A percentile compares a stretch with the other conserved stretches of the same genome.
phyloP scores from a whole-genome alignment of 1,139 yeast genomes.

The Candida dubliniensis region DNA sequence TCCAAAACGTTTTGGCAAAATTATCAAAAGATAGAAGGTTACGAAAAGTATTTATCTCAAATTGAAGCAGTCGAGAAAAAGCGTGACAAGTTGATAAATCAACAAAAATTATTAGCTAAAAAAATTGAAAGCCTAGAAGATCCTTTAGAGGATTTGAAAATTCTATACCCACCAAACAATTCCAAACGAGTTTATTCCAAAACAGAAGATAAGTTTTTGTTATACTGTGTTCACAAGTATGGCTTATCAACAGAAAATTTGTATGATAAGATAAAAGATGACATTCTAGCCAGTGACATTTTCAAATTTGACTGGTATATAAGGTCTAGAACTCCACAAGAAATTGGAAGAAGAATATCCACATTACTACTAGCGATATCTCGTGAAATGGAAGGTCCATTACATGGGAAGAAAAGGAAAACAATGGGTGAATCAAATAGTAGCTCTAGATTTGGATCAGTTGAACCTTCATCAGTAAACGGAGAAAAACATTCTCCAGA shows the following conservation, averaged over 20 bases:
- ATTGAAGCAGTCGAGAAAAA: conserved; percentile 89
- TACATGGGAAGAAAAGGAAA: conserved; percentile 38
- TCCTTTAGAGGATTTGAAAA: conserved; percentile 73
- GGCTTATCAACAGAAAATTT: conserved; percentile 74
- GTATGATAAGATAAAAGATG: conserved; percentile 75
- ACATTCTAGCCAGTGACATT: conserved; percentile 67
- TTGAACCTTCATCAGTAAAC: conserved; percentile 26
- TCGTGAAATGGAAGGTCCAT: conserved; percentile 75
- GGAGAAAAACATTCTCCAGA: conserved; percentile 9
- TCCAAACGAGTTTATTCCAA: conserved; percentile 84
- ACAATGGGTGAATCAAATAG: conserved; percentile 24
- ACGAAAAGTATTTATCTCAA: conserved; percentile 80
- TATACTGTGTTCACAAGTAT: conserved; percentile 69
- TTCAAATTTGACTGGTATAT: conserved; percentile 92
- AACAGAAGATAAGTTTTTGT: conserved; percentile 80
- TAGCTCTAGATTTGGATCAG: conserved; percentile 36
- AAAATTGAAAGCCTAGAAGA: conserved; percentile 65
- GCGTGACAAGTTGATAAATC: conserved; percentile 59
- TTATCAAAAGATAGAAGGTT: conserved; percentile 73
- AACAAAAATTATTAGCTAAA: conserved; percentile 60
- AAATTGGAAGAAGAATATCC: conserved; percentile 76
- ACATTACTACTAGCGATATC: conserved; percentile 78
- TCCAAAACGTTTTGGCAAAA: conserved; percentile 74
- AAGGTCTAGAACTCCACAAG: conserved; percentile 80
- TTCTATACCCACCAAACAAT: conserved; percentile 90